Base-by-base conservation (phyloP, 306 rosid species). In the Argentina anserina region DNA sequence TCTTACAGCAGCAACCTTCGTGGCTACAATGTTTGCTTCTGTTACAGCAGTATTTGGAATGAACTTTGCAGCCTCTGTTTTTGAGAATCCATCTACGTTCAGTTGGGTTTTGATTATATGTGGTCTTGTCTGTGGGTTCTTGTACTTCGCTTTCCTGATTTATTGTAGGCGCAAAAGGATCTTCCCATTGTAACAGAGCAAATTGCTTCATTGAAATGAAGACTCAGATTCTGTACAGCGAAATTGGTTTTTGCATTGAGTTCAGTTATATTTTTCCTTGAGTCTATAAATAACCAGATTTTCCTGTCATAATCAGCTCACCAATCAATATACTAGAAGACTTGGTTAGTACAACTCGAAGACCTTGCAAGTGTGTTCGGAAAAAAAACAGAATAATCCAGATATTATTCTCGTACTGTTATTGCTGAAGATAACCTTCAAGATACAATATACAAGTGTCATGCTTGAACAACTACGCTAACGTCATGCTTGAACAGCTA, bases 11-110 rank as follows among this genome's bases (percentile, higher is more conserved):
- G 94, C 98, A 6, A 91, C 94, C 56, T 86, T 94, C 84, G 75
- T 87, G 69, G 95, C 98, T 62, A 78, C 97, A 39, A 46, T 84
- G 72, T 94, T 81, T 81, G 89, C 98, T 18, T 43, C 95, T 2
- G 92, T 94, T 66, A 61, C 98, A 3, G 98, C 87, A 65, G 92
- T 94, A 36, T 94, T 94, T 67, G 98, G 98, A 76, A 94, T 91
- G 98, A 94, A 94, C 76, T 83, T 91, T 49, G 69, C 71, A 21
- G 71, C 81, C 21, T 64, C 72, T 37, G 86, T 87, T 71, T 94
- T 94, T 65, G 83, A 86, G 31, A 36, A 72, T 76, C 82, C 97
- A 37, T 66, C 75, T 28, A 73, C 86, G 25, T 91, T 91, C 86
- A 49, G 67, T 74, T 88, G 77, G 92, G 92, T 91, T 84, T 75